Percentiles rank a stretch among this genome's conserved stretches.
Conservation (phyloP, 2,329 filamentous ascomycete species). For the Blastomyces emzantsi region DNA sequence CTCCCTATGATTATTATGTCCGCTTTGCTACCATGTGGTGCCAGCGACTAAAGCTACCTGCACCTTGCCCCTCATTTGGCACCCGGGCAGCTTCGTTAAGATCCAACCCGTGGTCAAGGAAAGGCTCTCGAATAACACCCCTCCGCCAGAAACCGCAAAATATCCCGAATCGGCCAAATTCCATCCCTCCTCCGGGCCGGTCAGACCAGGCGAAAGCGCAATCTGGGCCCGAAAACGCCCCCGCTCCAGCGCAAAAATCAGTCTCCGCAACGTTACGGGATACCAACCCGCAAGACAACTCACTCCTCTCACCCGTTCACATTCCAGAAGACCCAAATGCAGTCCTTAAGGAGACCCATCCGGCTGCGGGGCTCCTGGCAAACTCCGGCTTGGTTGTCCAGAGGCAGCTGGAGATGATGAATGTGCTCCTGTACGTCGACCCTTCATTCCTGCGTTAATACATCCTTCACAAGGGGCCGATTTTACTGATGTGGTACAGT, state of each 20-base stretch:
- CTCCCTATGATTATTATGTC: background rate
- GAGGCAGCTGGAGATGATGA: slow-evolving; percentile 57
- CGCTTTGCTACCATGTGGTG: background rate
- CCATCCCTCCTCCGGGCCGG: background rate
- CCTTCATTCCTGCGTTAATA: background rate
- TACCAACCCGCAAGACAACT: slow-evolving; percentile 39
- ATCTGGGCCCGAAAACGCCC: background rate
- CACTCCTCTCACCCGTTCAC: slow-evolving; percentile 51
- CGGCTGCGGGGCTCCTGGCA: slow-evolving; percentile 48
- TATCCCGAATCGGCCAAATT: background rate
- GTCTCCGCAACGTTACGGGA: slow-evolving; percentile 33
- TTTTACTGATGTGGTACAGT: slow-evolving; percentile 18
- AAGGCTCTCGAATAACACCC: background rate
- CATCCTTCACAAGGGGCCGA: background rate
- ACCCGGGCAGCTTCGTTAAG: slow-evolving; percentile 1
- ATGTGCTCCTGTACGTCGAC: slow-evolving; percentile 45
- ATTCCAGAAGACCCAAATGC: slow-evolving; percentile 53
- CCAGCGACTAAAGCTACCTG: slow-evolving; percentile 1
- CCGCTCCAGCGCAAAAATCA: slow-evolving; percentile 12
- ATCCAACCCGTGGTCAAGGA: slow-evolving; percentile 10
- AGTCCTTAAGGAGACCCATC: slow-evolving; percentile 50
- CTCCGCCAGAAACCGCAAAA: background rate
- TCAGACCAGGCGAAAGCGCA: background rate
- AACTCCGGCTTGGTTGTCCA: slow-evolving; percentile 56
- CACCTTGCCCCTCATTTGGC: background rate